phyloP scores from a whole-genome alignment of 164 flowering plant species.

The Aristolochia contorta region DNA sequence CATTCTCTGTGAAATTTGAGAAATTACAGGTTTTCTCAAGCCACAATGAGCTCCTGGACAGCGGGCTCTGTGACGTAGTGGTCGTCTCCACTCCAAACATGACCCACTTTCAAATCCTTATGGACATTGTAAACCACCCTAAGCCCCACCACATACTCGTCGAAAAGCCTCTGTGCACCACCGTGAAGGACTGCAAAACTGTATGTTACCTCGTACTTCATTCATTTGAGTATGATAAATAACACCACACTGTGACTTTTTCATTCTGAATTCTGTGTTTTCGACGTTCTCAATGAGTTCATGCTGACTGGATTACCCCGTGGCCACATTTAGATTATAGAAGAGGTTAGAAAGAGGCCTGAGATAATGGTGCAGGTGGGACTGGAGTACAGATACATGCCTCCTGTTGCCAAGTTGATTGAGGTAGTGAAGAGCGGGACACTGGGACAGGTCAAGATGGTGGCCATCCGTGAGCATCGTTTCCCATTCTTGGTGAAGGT shows the following conservation, averaged over 20 bases:
- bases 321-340: conserved; percentile 41
- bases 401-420: conserved; percentile 83
- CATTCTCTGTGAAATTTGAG: too few species aligned
- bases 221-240: neutral
- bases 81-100: conserved; percentile 87
- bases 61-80: conserved; percentile 81
- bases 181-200: conserved; percentile 58
- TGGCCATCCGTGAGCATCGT: conserved; percentile 84
- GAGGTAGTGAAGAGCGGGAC: conserved; percentile 62
- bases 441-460: conserved; percentile 81
- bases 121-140: conserved; percentile 81
- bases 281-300: neutral
- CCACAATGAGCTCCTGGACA: conserved; percentile 66
- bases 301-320: neutral
- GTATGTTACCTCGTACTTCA: neutral
- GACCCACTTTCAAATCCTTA: conserved; percentile 81
- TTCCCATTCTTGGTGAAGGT: conserved; percentile 96
- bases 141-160: conserved; percentile 86
- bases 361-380: conserved; percentile 91
- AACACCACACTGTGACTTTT: neutral
- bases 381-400: conserved; percentile 96
- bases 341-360: conserved; percentile 66
- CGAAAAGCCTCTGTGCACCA: conserved; percentile 97
- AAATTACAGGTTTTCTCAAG: conserved; percentile 53
- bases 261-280: neutral